Evolutionary conservation across 208 protist species (phyloP), one percentile per base, ranked within the genome.

Genomic region (Trypanosoma cruzi): DNA sequence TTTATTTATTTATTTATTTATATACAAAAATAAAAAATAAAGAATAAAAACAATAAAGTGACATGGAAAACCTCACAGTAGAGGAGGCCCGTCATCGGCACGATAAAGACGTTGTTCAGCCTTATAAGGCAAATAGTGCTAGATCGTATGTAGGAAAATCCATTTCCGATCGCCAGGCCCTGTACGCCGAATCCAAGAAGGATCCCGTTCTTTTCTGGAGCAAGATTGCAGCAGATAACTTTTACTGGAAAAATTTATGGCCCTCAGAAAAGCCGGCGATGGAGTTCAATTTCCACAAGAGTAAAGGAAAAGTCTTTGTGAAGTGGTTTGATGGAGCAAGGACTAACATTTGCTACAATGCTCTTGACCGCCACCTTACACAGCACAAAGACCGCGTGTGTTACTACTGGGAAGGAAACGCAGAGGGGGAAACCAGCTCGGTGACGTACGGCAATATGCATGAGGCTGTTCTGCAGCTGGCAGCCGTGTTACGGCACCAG

Each of bases 321-420:
- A 85, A 84, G 67, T 97, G 95, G 92, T 98, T 97, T 68, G 75
- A 85, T 22, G 88, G 86, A 11, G 91, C 63, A 28, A 63, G 77
- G 65, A 89, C 86, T 31, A 98, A 92, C 61, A 75, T 92, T 16
- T 97, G 89, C 85, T 97, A 97, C 85, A 97, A 98, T 76, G 76
- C 77, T 22, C 66, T 97, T 32, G 92, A 97, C 68, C 79, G 91
- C 46, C 88, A 98, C 73, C 68, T 97, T 16, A 68, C 77, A 13
- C 44, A 79, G 32, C 71, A 89, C 49, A 77, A 73, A 28, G 78
- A 97, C 56, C 73, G 87, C 32, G 85, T 95, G 26, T 93, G 92
- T 68, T 95, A 95, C 68, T 81, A 90, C 66, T 96, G 68, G 61
- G 97, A 98, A 59, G 95, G 90, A 29, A 96, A 97, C 79, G 79